Conservation (phyloP, 2,329 filamentous ascomycete species). For the Pseudogymnoascus sp. region DNA sequence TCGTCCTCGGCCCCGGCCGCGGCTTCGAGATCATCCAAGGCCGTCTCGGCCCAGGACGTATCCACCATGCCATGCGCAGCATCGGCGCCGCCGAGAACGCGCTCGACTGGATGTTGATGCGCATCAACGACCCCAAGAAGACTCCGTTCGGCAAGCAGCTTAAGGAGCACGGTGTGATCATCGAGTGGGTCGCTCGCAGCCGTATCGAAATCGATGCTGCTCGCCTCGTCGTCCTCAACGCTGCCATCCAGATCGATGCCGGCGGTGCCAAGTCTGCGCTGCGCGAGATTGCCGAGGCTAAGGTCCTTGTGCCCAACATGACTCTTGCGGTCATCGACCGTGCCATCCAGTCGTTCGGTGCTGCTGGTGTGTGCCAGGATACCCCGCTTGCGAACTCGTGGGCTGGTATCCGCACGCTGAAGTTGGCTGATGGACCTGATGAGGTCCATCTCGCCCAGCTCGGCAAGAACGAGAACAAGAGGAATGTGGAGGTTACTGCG, state of each 20-base stretch:
- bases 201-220: slow-evolving; percentile 91
- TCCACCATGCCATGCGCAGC: slow-evolving; percentile 95
- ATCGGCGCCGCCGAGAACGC: slow-evolving; percentile 88
- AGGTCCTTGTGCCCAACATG: slow-evolving; percentile 79
- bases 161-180: slow-evolving; percentile 83
- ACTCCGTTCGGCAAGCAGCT: slow-evolving; percentile 86
- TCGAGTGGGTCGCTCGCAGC: slow-evolving; percentile 89
- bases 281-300: slow-evolving; percentile 91
- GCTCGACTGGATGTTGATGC: slow-evolving; percentile 88
- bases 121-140: slow-evolving; percentile 87
- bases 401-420: slow-evolving; percentile 71
- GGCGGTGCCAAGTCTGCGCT: slow-evolving; percentile 81
- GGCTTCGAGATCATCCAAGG: slow-evolving; percentile 99
- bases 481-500: slow-evolving; percentile 51
- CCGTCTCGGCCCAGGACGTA: slow-evolving; percentile 87
- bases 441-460: slow-evolving; percentile 87
- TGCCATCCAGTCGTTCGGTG: slow-evolving; percentile 87
- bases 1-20: slow-evolving; percentile 86
- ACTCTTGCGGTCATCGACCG: slow-evolving; percentile 86
- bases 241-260: slow-evolving; percentile 89
- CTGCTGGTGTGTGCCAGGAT: slow-evolving; percentile 86
- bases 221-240: slow-evolving; percentile 84
- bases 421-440: slow-evolving; percentile 88
- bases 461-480: slow-evolving; percentile 72
- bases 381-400: slow-evolving; percentile 84